These are phyloP conservation scores for Linnemannia zychae DNA, from an alignment of 192 early-diverging fungal genomes.

Conservation along the genomic window DNA sequence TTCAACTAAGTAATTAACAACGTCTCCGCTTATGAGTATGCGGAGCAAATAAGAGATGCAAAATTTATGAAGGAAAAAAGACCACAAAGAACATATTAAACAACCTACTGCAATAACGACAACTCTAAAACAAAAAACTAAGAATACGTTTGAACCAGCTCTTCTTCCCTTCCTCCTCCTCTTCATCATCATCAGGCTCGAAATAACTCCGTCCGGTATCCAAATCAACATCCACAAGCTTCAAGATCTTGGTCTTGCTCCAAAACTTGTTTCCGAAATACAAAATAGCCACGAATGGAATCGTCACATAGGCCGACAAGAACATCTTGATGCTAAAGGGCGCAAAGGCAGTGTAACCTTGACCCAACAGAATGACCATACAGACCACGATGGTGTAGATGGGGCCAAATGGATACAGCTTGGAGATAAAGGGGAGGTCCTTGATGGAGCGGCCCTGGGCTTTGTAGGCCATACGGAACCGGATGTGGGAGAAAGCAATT, in stretches of 20 bases:
- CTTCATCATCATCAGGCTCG: constrained; percentile 4
- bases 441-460: constrained; percentile 73
- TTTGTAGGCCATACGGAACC: constrained; percentile 84
- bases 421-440: constrained; percentile 78
- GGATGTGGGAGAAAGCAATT: constrained; percentile 84
- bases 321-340: constrained; percentile 61
- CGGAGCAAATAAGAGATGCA: background rate
- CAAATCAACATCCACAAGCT: constrained; percentile 73
- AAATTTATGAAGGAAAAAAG: no score
- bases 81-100: background rate
- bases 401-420: constrained; percentile 78
- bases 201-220: constrained; percentile 49
- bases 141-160: background rate
- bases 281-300: constrained; percentile 71
- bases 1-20: no score
- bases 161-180: background rate
- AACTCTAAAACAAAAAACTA: background rate
- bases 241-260: constrained; percentile 74
- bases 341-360: constrained; percentile 71
- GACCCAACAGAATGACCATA: constrained; percentile 71
- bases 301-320: constrained; percentile 72
- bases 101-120: no score
- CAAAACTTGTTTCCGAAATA: constrained; percentile 75
- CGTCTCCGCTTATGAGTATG: no score
- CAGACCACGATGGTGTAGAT: constrained; percentile 75